phyloP scores from a whole-genome alignment of 371 early-diverging fungal species.

The Ecytonucleospora hepatopenaei region DNA sequence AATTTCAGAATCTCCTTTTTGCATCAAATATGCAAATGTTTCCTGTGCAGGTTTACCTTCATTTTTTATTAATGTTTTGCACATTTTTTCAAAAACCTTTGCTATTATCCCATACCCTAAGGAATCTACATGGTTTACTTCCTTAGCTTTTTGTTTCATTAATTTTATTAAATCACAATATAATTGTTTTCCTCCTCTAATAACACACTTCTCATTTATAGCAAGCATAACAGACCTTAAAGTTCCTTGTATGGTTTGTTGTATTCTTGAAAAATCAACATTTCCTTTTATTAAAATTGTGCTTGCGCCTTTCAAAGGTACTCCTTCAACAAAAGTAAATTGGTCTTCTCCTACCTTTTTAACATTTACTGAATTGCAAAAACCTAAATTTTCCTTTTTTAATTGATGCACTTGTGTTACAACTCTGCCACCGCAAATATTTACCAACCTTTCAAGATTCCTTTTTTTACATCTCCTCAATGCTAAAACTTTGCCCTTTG shows the following conservation, averaged over 20 bases:
- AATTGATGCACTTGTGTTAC: slow-evolving; percentile 92
- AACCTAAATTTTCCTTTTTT: slow-evolving; percentile 70
- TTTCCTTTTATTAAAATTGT: slow-evolving; percentile 91
- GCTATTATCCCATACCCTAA: slow-evolving; percentile 42
- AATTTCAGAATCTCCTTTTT: slow-evolving; percentile 61
- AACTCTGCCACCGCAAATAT: slow-evolving; percentile 86
- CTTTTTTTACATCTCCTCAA: slow-evolving; percentile 94
- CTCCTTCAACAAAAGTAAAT: slow-evolving; percentile 96
- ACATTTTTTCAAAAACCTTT: slow-evolving; percentile 22
- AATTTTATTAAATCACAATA: slow-evolving; percentile 62
- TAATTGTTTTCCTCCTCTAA: slow-evolving; percentile 90
- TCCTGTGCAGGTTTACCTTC: slow-evolving; percentile 32
- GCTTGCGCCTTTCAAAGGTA: slow-evolving; percentile 64
- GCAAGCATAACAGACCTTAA: slow-evolving; percentile 89
- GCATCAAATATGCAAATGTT: slow-evolving; percentile 22
- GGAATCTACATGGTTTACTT: slow-evolving; percentile 18
- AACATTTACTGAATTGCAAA: slow-evolving; percentile 82
- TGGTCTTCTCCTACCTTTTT: slow-evolving; percentile 92
- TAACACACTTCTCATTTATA: slow-evolving; percentile 73
- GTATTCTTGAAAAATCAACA: slow-evolving; percentile 83
- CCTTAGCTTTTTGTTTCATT: slow-evolving; percentile 15
- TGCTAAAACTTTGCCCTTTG: slow-evolving; percentile 86
- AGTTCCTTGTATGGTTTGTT: slow-evolving; percentile 90
- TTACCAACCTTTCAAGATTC: slow-evolving; percentile 96
- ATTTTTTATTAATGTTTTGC: slow-evolving; percentile 44